A percentile compares a stretch with the other conserved stretches of the same genome.
Conservation (phyloP, 768 basidiomycete genomes). For the Xerocomus potaroensis region DNA sequence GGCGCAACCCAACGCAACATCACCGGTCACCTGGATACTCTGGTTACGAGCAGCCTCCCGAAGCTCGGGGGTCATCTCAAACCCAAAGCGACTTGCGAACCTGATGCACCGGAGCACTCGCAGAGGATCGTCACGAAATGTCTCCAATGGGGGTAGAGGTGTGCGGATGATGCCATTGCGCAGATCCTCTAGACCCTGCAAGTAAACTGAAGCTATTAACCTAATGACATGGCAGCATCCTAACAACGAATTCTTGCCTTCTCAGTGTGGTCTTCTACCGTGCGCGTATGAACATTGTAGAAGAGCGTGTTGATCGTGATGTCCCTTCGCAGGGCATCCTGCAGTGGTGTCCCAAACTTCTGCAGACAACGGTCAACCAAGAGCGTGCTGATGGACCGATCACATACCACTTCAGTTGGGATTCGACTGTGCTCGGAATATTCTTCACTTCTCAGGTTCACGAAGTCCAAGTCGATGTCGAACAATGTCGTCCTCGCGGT, state of each 20-base stretch:
- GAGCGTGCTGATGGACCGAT: background rate
- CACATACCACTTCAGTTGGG: conserved; percentile 76
- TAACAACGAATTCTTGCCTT: conserved; percentile 45
- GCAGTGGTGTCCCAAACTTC: conserved; percentile 86
- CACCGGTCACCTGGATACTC: conserved; percentile 52
- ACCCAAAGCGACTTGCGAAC: conserved; percentile 90
- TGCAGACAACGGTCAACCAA: conserved; percentile 29
- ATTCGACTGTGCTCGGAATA: conserved; percentile 88
- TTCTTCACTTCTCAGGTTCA: conserved; percentile 89
- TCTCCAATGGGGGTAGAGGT: conserved; percentile 79
- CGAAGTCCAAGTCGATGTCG: conserved; percentile 85
- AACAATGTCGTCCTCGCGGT: conserved; percentile 83
- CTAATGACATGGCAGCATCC: background rate
- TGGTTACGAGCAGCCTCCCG: conserved; percentile 55
- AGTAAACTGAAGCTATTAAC: conserved; percentile 8
- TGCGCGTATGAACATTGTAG: conserved; percentile 86
- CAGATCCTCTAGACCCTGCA: conserved; percentile 82
- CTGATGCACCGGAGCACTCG: conserved; percentile 87
- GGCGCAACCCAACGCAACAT: background rate
- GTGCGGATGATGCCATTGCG: conserved; percentile 77
- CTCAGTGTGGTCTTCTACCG: conserved; percentile 83
- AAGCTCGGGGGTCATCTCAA: conserved; percentile 67
- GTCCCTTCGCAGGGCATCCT: conserved; percentile 90
- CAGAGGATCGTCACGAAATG: conserved; percentile 92
- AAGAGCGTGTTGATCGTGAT: conserved; percentile 95